These are phyloP conservation scores for Chytriomyces confervae DNA, from an alignment of 192 early-diverging fungal genomes.

Conservation along the genomic window DNA sequence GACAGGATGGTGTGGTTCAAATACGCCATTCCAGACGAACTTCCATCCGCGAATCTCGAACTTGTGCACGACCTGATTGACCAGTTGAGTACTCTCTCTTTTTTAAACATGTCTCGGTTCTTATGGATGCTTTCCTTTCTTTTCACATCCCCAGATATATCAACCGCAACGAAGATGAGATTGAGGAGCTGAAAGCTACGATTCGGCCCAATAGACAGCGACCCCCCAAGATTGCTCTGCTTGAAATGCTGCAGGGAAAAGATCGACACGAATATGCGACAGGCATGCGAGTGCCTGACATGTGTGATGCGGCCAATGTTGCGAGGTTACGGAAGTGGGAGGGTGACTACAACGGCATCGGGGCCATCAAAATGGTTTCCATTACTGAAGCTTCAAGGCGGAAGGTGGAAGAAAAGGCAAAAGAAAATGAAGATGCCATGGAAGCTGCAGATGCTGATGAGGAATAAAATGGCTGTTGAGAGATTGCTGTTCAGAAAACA, in stretches of 20 bases:
- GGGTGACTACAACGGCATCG: conserved; percentile 56
- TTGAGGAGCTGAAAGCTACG: conserved; percentile 52
- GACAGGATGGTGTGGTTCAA: conserved; percentile 73
- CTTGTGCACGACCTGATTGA: conserved; percentile 53
- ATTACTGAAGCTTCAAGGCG: background rate
- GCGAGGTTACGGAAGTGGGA: conserved; percentile 45
- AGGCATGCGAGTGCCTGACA: conserved; percentile 54
- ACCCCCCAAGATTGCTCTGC: conserved; percentile 44
- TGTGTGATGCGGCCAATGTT: conserved; percentile 49
- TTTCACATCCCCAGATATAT: conserved; percentile 53
- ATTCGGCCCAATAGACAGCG: conserved; percentile 48
- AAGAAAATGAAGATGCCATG: no score
- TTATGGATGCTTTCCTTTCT: background rate
- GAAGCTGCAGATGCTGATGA: conserved; percentile 5
- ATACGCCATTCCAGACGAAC: conserved; percentile 58
- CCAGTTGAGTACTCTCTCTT: conserved; percentile 37
- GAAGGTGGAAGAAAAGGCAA: background rate
- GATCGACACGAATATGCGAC: conserved; percentile 51
- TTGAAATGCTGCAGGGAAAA: conserved; percentile 43
- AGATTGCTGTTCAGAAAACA: no score
- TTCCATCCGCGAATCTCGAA: conserved; percentile 43
- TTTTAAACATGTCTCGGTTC: no score
- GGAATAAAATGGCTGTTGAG: no score
- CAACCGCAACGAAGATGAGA: conserved; percentile 62
- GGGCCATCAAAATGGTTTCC: conserved; percentile 43